These are phyloP conservation scores for Schizonepeta tenuifolia DNA, from an alignment of 257 asterid genomes.

Conservation along the genomic window DNA sequence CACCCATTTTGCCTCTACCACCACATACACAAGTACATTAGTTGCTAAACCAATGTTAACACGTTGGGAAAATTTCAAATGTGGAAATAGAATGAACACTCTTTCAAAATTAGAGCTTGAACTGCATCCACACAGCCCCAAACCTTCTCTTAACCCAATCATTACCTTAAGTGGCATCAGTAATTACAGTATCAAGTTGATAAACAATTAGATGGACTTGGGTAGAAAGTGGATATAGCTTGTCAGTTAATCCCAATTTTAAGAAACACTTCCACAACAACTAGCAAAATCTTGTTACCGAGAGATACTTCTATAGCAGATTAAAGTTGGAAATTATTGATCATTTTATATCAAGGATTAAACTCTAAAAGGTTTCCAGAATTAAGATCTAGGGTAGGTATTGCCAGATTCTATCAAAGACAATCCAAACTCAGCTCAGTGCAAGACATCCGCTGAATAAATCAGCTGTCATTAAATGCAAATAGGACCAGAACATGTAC, in stretches of 20 bases:
- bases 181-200: conserved; percentile 11
- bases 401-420: conserved; percentile 28
- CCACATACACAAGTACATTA: conserved; percentile 11
- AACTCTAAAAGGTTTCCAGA: conserved; percentile 17
- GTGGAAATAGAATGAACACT: conserved; percentile 13
- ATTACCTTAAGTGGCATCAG: conserved; percentile 5
- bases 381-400: conserved; percentile 23
- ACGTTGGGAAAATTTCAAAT: conserved; percentile 8
- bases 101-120: not conserved
- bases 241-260: conserved; percentile 17
- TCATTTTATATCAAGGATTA: conserved; percentile 22
- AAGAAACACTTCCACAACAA: conserved; percentile 21
- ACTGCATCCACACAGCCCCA: conserved; percentile 22
- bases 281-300: conserved; percentile 14
- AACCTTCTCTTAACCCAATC: conserved; percentile 19
- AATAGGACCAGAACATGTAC: conserved; percentile 29
- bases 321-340: conserved; percentile 9
- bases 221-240: conserved; percentile 6
- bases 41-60: conserved; percentile 22
- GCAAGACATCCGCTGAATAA: conserved; percentile 20
- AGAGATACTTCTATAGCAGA: conserved; percentile 21
- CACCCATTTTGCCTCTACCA: conserved; percentile 13
- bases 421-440: conserved; percentile 33
- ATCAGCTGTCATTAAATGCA: conserved; percentile 22
- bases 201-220: conserved; percentile 6